phyloP scores from a whole-genome alignment of 169 alveolate genomes.

The Cryptosporidium sp. region DNA sequence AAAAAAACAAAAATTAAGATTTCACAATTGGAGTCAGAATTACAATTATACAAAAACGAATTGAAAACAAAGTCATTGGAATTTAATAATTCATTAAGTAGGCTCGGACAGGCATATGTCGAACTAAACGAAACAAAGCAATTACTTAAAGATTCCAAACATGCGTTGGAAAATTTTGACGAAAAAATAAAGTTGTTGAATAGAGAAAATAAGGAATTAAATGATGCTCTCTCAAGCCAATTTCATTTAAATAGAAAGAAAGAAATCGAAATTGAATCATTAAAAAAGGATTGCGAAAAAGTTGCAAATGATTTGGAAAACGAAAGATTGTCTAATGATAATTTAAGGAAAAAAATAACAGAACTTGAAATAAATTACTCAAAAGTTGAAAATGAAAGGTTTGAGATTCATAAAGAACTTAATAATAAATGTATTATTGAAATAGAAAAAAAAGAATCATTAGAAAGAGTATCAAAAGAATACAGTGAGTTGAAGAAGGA shows the following conservation, averaged over 20 bases:
- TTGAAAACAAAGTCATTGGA: constrained; percentile 26
- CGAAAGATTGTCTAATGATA: neutral
- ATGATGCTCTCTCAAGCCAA: constrained; percentile 66
- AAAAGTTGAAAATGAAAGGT: constrained; percentile 52
- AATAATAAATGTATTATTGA: constrained; percentile 32
- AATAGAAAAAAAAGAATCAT: constrained; percentile 36
- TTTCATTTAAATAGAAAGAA: constrained; percentile 55
- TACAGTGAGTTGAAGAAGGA: constrained; percentile 13
- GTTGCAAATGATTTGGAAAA: constrained; percentile 20
- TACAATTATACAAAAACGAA: constrained; percentile 20
- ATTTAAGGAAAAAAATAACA: constrained; percentile 8
- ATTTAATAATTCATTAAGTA: constrained; percentile 42
- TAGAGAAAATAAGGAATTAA: constrained; percentile 63
- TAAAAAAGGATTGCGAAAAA: neutral
- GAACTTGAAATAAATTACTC: constrained; percentile 19
- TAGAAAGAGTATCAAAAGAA: constrained; percentile 20
- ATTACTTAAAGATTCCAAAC: constrained; percentile 6
- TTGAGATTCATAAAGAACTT: constrained; percentile 59
- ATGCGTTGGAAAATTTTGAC: neutral
- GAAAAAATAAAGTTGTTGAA: constrained; percentile 19
- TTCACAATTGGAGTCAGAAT: constrained; percentile 4
- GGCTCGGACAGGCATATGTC: constrained; percentile 68
- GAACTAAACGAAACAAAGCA: constrained; percentile 64
- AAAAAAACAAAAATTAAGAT: neutral
- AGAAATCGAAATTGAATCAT: constrained; percentile 33